These are phyloP conservation scores for Coemansia sp. DNA, from an alignment of 371 early-diverging fungal species.

Conservation along the genomic window DNA sequence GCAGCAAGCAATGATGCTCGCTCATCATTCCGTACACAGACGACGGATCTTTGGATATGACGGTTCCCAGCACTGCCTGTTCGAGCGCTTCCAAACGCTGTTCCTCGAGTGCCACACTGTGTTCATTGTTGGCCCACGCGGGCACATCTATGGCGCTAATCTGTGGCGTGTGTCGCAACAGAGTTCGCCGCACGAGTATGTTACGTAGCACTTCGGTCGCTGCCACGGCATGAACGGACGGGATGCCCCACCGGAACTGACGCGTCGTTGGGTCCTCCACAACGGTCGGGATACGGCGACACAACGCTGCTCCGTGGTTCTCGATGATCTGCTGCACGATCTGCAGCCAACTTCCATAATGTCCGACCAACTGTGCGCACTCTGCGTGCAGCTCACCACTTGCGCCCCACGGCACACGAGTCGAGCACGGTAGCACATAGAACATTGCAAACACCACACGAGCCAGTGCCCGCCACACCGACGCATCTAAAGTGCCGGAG, in stretches of 20 bases:
- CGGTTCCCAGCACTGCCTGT: constrained; percentile 25
- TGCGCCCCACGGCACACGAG: constrained; percentile 3
- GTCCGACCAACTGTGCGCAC: constrained; percentile 16
- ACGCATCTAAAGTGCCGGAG: constrained; percentile 19
- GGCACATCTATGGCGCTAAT: neutral
- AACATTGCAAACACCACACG: constrained; percentile 42
- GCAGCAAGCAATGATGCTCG: constrained; percentile 38
- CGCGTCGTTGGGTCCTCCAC: constrained; percentile 35
- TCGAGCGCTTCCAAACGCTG: constrained; percentile 36
- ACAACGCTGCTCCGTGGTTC: constrained; percentile 37
- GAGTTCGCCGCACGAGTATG: constrained; percentile 21
- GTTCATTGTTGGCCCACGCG: constrained; percentile 14
- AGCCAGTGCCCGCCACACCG: constrained; percentile 37
- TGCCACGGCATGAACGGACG: constrained; percentile 34
- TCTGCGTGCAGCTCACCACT: neutral
- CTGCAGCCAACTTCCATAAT: constrained; percentile 38
- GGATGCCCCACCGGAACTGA: constrained; percentile 48
- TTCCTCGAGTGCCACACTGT: constrained; percentile 20
- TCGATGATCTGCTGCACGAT: constrained; percentile 41
- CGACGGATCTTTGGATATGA: constrained; percentile 40
- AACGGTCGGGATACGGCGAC: constrained; percentile 39
- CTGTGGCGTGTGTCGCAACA: constrained; percentile 1
- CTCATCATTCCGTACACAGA: constrained; percentile 49
- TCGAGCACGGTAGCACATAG: constrained; percentile 36
- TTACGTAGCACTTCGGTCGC: constrained; percentile 39